Evolutionary conservation across 345 rosid genomes (phyloP), one percentile per base, ranked within the genome.

Genomic region (Aquilaria sinensis): DNA sequence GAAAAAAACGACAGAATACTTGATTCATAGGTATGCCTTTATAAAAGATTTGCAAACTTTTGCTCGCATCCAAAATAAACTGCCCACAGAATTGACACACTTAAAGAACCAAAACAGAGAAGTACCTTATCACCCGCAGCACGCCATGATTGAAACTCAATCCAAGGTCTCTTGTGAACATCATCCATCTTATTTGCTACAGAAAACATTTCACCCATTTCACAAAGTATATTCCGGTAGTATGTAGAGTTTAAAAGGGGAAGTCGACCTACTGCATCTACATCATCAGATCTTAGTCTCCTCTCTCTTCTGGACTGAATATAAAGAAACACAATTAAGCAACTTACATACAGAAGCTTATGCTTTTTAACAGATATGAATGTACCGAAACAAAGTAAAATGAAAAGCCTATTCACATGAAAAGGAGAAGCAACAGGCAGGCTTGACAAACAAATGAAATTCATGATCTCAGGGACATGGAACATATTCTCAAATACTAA

Each of bases 81-180:
- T 31, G 67, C 12, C 49, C 33, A 23, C 23, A 68, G 57, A 51
- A 60, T 51, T 57, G 45, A 60, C 53, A 74, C 56, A 71, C 53
- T 63, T 1, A 3, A 37, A 37, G 8, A 37, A 23, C 32, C 58
- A 30, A 62, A 46, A 12, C 49, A 52, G 67, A 70, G 58, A 73
- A 72, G 66, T 90, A 94, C 96, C 99, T 91, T 87, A 78, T 93
- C 83, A 81, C 96, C 97, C 67, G 93, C 79, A 72, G 97, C 88
- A 69, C 76, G 95, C 99, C 99, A 91, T 70, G 99, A 94, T 67
- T 94, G 99, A 75, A 94, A 94, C 57, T 97, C 99, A 72, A 95
- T 95, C 99, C 99, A 95, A 63, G 99, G 99, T 77, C 97, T 87
- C 70, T 62, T 78, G 77, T 95, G 99, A 77, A 91, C 79, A 75